Evolutionary conservation across 805 yeast species (phyloP).

Genomic region (Candida multigemmis): DNA sequence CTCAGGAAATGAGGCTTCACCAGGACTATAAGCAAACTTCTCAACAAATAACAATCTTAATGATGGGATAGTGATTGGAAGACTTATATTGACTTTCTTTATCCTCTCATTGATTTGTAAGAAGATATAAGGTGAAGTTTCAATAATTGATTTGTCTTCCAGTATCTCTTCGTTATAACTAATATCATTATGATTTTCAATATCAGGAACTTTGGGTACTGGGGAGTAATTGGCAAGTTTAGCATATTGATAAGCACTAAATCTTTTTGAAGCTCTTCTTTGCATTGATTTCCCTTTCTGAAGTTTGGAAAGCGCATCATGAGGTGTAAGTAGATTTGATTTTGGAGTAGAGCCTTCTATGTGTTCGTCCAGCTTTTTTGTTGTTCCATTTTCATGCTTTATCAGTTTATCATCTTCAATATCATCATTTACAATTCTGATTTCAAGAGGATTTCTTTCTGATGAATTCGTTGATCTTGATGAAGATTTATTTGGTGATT

Average conservation of each 20-base stretch:
- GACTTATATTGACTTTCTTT: constrained; percentile 39
- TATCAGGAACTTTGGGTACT: no score
- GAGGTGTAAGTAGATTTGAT: constrained; percentile 4
- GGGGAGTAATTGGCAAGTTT: constrained; percentile 44
- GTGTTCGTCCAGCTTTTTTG: no score
- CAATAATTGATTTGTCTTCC: no score
- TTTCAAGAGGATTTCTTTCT: no score
- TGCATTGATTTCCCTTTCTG: constrained; percentile 79
- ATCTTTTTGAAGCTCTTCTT: constrained; percentile 88
- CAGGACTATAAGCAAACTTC: constrained; percentile 78
- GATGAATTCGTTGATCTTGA: no score
- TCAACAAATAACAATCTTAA: constrained; percentile 73
- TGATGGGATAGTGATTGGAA: constrained; percentile 43
- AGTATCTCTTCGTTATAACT: no score
- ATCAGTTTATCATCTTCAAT: no score
- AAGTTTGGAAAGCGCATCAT: constrained; percentile 64
- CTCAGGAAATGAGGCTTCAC: constrained; percentile 63
- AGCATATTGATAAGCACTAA: constrained; percentile 88
- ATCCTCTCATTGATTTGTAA: constrained; percentile 44
- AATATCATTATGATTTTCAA: no score
- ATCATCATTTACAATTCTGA: no score
- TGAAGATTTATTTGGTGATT: no score
- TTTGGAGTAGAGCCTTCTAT: constrained; percentile 7
- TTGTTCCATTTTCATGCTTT: no score
- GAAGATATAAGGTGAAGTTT: constrained; percentile 30